Evolutionary conservation across 2,329 filamentous ascomycete species (phyloP).

Genomic region (Alternaria incomplexa): DNA sequence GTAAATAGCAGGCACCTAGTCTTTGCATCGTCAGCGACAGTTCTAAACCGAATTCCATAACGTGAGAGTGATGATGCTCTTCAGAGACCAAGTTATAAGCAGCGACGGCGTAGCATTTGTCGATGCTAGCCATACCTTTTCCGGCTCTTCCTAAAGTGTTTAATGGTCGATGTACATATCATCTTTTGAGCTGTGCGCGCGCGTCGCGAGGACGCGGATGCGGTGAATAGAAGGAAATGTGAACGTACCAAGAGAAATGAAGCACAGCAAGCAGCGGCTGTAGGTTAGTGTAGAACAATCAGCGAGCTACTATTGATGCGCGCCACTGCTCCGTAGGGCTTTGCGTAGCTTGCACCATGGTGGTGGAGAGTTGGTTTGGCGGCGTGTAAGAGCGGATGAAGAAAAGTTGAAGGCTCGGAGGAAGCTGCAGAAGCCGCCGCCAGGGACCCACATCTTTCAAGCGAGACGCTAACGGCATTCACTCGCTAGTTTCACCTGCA

Average conservation of each 20-base stretch:
- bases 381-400: neutral
- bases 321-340: no score
- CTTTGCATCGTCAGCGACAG: constrained; percentile 4
- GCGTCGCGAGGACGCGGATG: constrained; percentile 7
- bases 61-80: constrained; percentile 23
- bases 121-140: constrained; percentile 60
- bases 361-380: neutral
- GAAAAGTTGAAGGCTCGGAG: constrained; percentile 11
- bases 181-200: constrained; percentile 34
- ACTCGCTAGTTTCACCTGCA: neutral
- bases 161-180: constrained; percentile 46
- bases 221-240: neutral
- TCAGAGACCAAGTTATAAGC: constrained; percentile 58
- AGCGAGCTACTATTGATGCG: neutral
- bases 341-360: neutral
- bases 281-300: neutral
- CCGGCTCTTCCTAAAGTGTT: constrained; percentile 59
- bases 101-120: constrained; percentile 57
- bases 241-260: constrained; percentile 13
- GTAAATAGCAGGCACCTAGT: neutral
- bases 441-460: constrained; percentile 1
- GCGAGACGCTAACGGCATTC: constrained; percentile 11
- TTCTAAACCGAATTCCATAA: neutral
- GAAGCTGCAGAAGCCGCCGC: constrained; percentile 3
- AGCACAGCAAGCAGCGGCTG: neutral